A percentile compares a stretch with the other conserved stretches of the same genome.
These are phyloP conservation scores for Ophiocordyceps camponoti-rufipedis DNA, from an alignment of 2,329 filamentous ascomycete species.

Conservation along the genomic window DNA sequence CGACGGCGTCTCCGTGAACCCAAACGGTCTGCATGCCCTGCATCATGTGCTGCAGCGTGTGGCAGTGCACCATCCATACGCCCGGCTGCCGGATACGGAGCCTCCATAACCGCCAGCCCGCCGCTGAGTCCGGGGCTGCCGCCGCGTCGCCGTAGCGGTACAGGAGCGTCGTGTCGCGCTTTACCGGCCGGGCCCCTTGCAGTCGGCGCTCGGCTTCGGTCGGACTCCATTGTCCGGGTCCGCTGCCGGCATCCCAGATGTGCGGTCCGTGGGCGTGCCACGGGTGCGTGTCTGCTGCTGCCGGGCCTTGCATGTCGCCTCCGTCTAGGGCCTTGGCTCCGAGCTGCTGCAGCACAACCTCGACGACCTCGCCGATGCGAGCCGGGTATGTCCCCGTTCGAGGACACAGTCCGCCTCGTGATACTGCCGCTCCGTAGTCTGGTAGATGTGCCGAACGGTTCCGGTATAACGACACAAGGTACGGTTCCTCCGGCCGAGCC, in stretches of 20 bases:
- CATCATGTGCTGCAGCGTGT: slow-evolving; percentile 37
- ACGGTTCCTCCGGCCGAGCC: neutral
- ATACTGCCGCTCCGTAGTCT: neutral
- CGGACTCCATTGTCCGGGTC: slow-evolving; percentile 2
- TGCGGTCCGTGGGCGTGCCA: slow-evolving; percentile 6
- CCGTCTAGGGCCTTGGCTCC: neutral
- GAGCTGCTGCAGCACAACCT: neutral
- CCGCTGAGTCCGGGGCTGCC: slow-evolving; percentile 15
- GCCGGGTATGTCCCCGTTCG: neutral
- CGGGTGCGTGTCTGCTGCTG: slow-evolving; percentile 2
- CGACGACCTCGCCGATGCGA: neutral
- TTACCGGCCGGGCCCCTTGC: slow-evolving; percentile 12
- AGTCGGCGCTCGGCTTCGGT: slow-evolving; percentile 2
- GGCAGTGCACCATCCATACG: slow-evolving; percentile 46
- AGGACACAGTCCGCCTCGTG: neutral
- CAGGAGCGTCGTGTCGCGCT: slow-evolving; percentile 24
- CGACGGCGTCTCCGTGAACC: neutral
- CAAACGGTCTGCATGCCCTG: slow-evolving; percentile 16
- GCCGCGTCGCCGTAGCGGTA: slow-evolving; percentile 1
- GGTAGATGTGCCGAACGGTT: neutral
- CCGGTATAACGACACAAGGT: neutral
- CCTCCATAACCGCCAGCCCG: slow-evolving; percentile 44
- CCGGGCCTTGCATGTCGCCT: too few relatives aligned
- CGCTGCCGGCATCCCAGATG: slow-evolving; percentile 5
- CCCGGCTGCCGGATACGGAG: slow-evolving; percentile 23